Percentiles rank a stretch among this genome's conserved stretches.
Conservation (phyloP, 805 yeast genomes). For the Yarrowia deformans region DNA sequence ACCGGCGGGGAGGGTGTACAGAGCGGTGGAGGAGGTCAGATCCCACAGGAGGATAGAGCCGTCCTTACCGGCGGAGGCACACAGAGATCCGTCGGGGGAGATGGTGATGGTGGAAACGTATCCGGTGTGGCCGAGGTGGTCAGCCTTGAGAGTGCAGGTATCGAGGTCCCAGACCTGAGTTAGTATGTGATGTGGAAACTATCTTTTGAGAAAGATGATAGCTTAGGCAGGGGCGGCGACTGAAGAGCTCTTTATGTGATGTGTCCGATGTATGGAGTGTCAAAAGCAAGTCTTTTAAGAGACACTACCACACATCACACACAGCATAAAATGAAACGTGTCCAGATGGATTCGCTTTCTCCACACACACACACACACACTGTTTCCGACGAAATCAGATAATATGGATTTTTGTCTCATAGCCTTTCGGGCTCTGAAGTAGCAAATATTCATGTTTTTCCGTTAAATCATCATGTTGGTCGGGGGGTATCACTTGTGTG, state of each 20-base stretch:
- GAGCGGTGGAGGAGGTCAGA: conserved; percentile 80
- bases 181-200: conserved; percentile 44
- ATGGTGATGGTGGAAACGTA: conserved; percentile 96
- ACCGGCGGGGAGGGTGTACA: conserved; percentile 93
- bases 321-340: too few species aligned
- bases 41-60: conserved; percentile 99
- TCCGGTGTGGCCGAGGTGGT: conserved; percentile 99
- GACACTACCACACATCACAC: too few species aligned
- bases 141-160: conserved; percentile 87
- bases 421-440: conserved; percentile 86
- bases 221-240: too few species aligned
- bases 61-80: conserved; percentile 99
- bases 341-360: too few species aligned
- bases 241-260: too few species aligned
- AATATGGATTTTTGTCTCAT: conserved; percentile 80
- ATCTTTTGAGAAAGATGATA: too few species aligned
- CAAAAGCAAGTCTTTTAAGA: too few species aligned
- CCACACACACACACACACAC: background rate
- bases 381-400: background rate
- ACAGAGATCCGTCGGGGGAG: conserved; percentile 99
- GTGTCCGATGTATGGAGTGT: too few species aligned
- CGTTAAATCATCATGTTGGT: conserved; percentile 23
- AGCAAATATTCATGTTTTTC: conserved; percentile 79
- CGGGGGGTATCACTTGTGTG: background rate
- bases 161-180: conserved; percentile 91